phyloP scores from a whole-genome alignment of 2,329 filamentous ascomycete genomes.

The Cladosporium sp. region DNA sequence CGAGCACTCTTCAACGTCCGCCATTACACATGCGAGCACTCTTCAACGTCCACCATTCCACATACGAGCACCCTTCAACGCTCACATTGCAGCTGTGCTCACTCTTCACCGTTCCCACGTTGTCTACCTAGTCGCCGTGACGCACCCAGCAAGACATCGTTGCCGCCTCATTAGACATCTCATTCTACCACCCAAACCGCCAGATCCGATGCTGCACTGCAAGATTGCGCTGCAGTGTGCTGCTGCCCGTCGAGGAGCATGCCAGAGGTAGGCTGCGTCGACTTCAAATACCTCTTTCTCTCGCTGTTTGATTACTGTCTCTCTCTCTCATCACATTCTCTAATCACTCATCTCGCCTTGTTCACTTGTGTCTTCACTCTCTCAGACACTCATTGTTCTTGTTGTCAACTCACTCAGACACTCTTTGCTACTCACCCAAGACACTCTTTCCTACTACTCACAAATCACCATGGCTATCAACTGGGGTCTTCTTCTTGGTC shows the following conservation, averaged over 20 bases:
- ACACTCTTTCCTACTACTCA: conserved; percentile 18
- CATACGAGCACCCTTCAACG: neutral
- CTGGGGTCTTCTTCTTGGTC: conserved; percentile 19
- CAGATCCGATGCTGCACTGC: neutral
- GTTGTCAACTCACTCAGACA: conserved; percentile 20
- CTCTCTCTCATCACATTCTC: conserved; percentile 18
- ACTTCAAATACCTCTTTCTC: conserved; percentile 16
- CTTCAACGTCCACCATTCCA: neutral
- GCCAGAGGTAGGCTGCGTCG: conserved; percentile 12
- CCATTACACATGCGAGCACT: neutral
- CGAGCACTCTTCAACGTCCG: conserved; percentile 14
- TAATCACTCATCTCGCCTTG: conserved; percentile 17
- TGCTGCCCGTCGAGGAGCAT: neutral
- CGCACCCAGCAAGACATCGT: conserved; percentile 16
- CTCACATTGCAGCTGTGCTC: conserved; percentile 2
- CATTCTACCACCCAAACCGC: conserved; percentile 19
- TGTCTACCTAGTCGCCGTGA: neutral
- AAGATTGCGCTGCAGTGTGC: conserved; percentile 7
- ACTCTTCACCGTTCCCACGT: conserved; percentile 17
- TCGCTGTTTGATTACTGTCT: conserved; percentile 20
- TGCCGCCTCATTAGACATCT: conserved; percentile 19
- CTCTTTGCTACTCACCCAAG: conserved; percentile 18
- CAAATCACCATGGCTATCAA: conserved; percentile 18
- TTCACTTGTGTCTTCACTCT: conserved; percentile 19
- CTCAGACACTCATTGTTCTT: conserved; percentile 17